Evolutionary conservation across 345 rosid genomes (phyloP).

Genomic region (Citrus unshiu): DNA sequence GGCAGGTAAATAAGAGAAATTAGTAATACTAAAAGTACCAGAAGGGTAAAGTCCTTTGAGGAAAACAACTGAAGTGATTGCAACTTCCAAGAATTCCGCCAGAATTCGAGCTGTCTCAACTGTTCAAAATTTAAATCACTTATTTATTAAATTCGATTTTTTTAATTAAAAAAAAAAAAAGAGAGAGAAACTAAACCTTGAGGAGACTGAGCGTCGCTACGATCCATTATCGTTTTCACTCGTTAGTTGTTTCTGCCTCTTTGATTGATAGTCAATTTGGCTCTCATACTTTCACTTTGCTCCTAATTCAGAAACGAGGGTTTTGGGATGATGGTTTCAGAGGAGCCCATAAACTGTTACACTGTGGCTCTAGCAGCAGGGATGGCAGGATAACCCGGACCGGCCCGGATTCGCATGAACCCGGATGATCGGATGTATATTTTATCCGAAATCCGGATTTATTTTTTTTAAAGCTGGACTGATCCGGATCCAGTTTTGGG

Average conservation of each 20-base stretch:
- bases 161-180: background rate
- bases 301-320: background rate
- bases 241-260: background rate
- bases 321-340: no score
- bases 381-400: no score
- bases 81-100: conserved; percentile 90
- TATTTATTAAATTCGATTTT: background rate
- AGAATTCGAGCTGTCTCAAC: conserved; percentile 34
- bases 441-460: no score
- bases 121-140: conserved; percentile 1
- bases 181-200: conserved; percentile 3
- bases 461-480: no score
- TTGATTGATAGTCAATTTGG: background rate
- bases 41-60: conserved; percentile 71
- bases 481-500: no score
- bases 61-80: conserved; percentile 67
- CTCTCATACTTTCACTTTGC: background rate
- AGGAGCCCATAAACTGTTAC: no score
- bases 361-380: no score
- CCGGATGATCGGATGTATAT: no score
- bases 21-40: conserved; percentile 24
- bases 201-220: conserved; percentile 6
- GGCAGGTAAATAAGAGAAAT: background rate
- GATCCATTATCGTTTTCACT: conserved; percentile 4
- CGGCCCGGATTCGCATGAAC: no score